Percentiles rank a stretch among this genome's conserved stretches.
Conservation (phyloP, 164 flowering plant species). For the Kalanchoe fedtschenkoi region DNA sequence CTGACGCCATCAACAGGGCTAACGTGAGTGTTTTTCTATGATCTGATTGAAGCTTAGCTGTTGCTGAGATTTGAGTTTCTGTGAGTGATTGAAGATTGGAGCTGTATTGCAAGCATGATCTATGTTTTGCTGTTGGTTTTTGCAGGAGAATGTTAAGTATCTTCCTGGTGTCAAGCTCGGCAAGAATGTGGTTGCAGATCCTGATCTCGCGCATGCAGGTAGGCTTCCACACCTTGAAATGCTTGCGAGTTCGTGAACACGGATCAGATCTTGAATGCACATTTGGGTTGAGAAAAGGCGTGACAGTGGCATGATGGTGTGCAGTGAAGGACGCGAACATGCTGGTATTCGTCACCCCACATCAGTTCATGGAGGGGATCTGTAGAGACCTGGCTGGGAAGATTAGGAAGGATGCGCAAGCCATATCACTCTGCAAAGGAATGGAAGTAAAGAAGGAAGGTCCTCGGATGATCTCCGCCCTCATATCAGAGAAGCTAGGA, state of each 20-base stretch:
- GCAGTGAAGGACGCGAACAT: slow-evolving; percentile 82
- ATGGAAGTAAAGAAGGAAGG: slow-evolving; percentile 97
- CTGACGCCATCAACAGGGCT: slow-evolving; percentile 55
- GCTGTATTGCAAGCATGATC: slow-evolving; percentile 4
- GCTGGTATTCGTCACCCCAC: slow-evolving; percentile 93
- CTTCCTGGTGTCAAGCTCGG: slow-evolving; percentile 93
- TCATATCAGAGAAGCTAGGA: slow-evolving; percentile 58
- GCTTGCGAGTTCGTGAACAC: too few species aligned
- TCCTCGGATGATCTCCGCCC: slow-evolving; percentile 78
- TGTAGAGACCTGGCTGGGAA: slow-evolving; percentile 75
- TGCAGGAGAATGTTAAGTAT: slow-evolving; percentile 87
- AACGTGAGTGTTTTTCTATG: slow-evolving; percentile 30
- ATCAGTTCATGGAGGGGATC: slow-evolving; percentile 88
- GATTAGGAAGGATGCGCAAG: slow-evolving; percentile 46
- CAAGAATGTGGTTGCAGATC: slow-evolving; percentile 86
- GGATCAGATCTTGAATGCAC: too few species aligned
- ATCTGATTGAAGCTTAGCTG: background rate
- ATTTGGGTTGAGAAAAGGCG: too few species aligned
- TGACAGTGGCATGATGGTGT: slow-evolving; percentile 10
- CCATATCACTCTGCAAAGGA: slow-evolving; percentile 83
- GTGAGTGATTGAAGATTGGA: background rate
- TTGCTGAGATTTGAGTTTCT: background rate
- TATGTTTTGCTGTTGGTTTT: background rate
- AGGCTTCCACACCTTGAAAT: background rate
- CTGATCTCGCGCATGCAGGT: slow-evolving; percentile 90